Conservation (phyloP, 805 yeast species). For the Wickerhamiella alocasiicola region DNA sequence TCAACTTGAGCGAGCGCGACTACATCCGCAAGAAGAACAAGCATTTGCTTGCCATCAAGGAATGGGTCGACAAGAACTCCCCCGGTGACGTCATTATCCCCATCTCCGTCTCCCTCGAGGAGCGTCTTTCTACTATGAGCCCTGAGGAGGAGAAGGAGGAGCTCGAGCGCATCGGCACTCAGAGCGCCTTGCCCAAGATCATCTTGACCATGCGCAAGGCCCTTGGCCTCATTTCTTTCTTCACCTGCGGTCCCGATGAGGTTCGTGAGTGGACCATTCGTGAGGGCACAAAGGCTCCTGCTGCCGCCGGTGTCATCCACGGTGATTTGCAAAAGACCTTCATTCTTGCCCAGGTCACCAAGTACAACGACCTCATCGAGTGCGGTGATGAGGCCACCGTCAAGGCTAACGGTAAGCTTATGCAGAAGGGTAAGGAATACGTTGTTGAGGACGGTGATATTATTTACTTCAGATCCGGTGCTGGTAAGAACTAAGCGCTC, state of each 20-base stretch:
- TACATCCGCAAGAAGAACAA: constrained; percentile 81
- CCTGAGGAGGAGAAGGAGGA: constrained; percentile 71
- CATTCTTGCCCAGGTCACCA: constrained; percentile 85
- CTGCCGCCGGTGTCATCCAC: constrained; percentile 92
- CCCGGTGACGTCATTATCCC: constrained; percentile 90
- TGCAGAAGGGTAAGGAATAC: constrained; percentile 88
- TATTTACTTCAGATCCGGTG: constrained; percentile 86
- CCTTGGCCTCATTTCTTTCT: constrained; percentile 78
- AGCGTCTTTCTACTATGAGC: constrained; percentile 77
- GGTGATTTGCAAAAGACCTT: constrained; percentile 91
- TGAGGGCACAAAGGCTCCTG: constrained; percentile 64
- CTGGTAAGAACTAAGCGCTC: constrained; percentile 54
- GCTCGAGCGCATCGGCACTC: constrained; percentile 59
- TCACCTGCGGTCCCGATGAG: constrained; percentile 91
- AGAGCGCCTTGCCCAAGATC: constrained; percentile 75
- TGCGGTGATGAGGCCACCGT: constrained; percentile 68
- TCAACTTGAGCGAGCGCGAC: constrained; percentile 82
- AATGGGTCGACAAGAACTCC: constrained; percentile 81
- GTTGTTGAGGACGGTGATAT: constrained; percentile 92
- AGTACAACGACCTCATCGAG: constrained; percentile 67
- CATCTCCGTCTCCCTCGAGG: constrained; percentile 84
- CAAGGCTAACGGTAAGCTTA: constrained; percentile 77
- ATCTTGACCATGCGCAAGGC: constrained; percentile 78
- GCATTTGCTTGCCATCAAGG: constrained; percentile 65
- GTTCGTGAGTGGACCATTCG: constrained; percentile 84